Conservation (phyloP, 1,284 basidiomycete genomes). For the Lentinula novae-zelandiae region DNA sequence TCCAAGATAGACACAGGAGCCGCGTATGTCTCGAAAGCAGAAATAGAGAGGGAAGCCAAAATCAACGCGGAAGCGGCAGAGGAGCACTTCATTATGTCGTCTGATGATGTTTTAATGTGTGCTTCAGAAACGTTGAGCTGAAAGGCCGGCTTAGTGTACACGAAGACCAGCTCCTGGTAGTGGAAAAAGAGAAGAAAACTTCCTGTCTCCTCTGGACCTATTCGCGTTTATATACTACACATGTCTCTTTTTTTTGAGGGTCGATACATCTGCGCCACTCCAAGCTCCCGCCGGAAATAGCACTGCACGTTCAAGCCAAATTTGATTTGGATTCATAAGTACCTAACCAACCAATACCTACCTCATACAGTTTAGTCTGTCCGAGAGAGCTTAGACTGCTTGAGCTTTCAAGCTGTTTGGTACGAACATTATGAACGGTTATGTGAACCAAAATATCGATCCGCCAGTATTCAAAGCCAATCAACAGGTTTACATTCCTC, state of each 20-base stretch:
- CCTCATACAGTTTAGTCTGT: too few species aligned
- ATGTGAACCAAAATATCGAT: too few species aligned
- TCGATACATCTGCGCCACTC: too few species aligned
- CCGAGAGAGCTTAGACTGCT: too few species aligned
- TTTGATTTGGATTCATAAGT: too few species aligned
- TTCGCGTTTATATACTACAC: not conserved
- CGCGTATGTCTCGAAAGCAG: not conserved
- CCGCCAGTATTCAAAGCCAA: not conserved
- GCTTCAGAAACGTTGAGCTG: too few species aligned
- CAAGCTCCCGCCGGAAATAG: too few species aligned
- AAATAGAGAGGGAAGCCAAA: not conserved
- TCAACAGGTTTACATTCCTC: slow-evolving; percentile 6
- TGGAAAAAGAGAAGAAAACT: not conserved
- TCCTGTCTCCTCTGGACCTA: not conserved
- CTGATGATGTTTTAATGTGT: not conserved
- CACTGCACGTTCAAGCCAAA: too few species aligned
- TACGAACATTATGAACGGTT: too few species aligned
- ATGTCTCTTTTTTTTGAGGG: too few species aligned
- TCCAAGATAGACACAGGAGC: not conserved
- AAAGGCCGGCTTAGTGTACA: not conserved
- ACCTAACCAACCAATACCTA: too few species aligned
- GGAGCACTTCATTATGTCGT: not conserved
- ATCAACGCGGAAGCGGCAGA: not conserved
- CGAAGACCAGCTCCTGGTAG: not conserved
- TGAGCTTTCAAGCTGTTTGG: too few species aligned